These are phyloP conservation scores for Chaetomiaceae sp. DNA, from an alignment of 2,329 filamentous ascomycete genomes.

Conservation along the genomic window DNA sequence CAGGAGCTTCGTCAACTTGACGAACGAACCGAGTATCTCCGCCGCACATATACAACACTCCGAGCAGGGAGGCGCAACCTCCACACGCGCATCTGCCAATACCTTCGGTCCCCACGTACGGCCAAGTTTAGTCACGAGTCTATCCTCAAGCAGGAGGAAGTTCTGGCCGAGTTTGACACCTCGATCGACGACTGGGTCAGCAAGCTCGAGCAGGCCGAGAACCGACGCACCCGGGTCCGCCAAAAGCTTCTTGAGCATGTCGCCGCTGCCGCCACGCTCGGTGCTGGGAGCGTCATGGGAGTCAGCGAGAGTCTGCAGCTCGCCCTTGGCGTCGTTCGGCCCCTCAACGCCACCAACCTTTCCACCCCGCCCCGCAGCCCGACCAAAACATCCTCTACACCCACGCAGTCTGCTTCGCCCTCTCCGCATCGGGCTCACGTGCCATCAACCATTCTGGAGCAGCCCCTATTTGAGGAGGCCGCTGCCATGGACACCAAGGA, in stretches of 20 bases:
- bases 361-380: slow-evolving; percentile 59
- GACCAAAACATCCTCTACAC: slow-evolving; percentile 39
- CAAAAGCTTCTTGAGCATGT: slow-evolving; percentile 81
- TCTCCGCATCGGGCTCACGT: slow-evolving; percentile 53
- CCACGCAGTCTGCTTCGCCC: slow-evolving; percentile 38
- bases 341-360: slow-evolving; percentile 37
- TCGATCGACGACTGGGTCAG: slow-evolving; percentile 77
- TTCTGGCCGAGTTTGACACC: slow-evolving; percentile 68
- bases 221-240: slow-evolving; percentile 67
- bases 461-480: slow-evolving; percentile 45
- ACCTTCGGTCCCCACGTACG: slow-evolving; percentile 65
- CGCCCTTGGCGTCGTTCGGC: slow-evolving; percentile 39
- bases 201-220: slow-evolving; percentile 78
- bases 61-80: slow-evolving; percentile 72
- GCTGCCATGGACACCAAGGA: slow-evolving; percentile 30
- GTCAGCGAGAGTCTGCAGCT: slow-evolving; percentile 41
- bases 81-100: slow-evolving; percentile 71
- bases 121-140: slow-evolving; percentile 70
- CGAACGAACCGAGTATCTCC: slow-evolving; percentile 72
- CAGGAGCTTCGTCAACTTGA: slow-evolving; percentile 73
- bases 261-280: slow-evolving; percentile 62
- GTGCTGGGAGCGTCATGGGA: slow-evolving; percentile 31
- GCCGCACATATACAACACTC: slow-evolving; percentile 70
- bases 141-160: slow-evolving; percentile 76
- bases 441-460: slow-evolving; percentile 53